Evolutionary conservation across 345 rosid genomes (phyloP).

Genomic region (Pistacia atlantica): DNA sequence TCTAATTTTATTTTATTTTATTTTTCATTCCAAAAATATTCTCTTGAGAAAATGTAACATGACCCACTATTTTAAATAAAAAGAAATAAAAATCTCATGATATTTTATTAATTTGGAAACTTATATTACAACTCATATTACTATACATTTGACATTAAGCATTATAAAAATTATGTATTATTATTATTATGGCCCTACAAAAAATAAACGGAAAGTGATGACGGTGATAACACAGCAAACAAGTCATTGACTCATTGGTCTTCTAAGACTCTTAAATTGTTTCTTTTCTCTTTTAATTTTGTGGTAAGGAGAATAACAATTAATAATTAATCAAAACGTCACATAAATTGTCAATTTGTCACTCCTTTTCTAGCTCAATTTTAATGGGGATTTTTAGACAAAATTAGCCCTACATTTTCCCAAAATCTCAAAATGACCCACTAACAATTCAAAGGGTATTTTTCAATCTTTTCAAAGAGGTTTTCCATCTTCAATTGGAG

Average conservation of each 20-base stretch:
- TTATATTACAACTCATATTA: too few relatives aligned
- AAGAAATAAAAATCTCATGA: too few relatives aligned
- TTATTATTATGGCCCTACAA: not conserved
- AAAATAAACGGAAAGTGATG: not conserved
- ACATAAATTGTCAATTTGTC: not conserved
- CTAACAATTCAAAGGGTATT: constrained; percentile 22
- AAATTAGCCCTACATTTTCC: not conserved
- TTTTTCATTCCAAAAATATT: too few relatives aligned
- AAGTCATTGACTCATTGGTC: not conserved
- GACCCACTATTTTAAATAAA: too few relatives aligned
- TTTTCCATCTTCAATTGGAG: constrained; percentile 3
- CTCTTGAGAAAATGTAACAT: too few relatives aligned
- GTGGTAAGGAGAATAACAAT: not conserved
- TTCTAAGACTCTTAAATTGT: not conserved
- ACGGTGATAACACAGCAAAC: not conserved
- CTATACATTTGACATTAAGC: too few relatives aligned
- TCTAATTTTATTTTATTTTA: too few relatives aligned
- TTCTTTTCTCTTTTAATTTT: constrained; percentile 2
- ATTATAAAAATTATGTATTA: too few relatives aligned
- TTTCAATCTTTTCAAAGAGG: constrained; percentile 18
- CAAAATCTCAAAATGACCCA: constrained; percentile 11
- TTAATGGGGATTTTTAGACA: constrained; percentile 2
- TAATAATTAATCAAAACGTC: not conserved
- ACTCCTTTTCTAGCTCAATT: not conserved
- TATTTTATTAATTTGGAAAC: too few relatives aligned